Percentiles rank a stretch among this genome's conserved stretches.
Conservation (phyloP, 148 eudicot species). For the Silene latifolia region DNA sequence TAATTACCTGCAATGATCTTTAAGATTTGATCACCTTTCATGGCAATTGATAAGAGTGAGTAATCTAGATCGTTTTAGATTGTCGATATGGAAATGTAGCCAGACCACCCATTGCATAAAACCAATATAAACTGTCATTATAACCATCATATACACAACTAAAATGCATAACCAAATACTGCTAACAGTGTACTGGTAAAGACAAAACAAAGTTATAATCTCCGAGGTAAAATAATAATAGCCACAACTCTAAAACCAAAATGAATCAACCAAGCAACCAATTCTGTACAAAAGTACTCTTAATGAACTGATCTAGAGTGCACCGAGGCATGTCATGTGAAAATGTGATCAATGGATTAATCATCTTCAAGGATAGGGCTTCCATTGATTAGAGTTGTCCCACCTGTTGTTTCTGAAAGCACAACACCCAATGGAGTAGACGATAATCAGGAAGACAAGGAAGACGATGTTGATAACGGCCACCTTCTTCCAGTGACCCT, state of each 20-base stretch:
- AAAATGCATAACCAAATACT: slow-evolving; percentile 1
- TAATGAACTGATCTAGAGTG: background rate
- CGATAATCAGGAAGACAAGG: slow-evolving; percentile 66
- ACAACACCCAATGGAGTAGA: slow-evolving; percentile 82
- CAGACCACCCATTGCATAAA: background rate
- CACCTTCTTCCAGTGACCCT: slow-evolving; percentile 84
- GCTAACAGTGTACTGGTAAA: slow-evolving; percentile 5
- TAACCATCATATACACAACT: slow-evolving; percentile 11
- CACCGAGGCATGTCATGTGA: background rate
- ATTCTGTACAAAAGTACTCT: slow-evolving; percentile 20
- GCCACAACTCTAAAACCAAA: background rate
- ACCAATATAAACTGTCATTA: slow-evolving; percentile 7
- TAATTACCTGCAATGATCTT: no score
- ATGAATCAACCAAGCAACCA: slow-evolving; percentile 8
- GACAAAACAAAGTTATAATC: background rate
- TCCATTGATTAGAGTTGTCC: slow-evolving; percentile 42
- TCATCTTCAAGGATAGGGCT: slow-evolving; percentile 44
- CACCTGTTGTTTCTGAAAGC: slow-evolving; percentile 90
- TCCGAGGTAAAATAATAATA: background rate
- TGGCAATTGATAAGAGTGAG: no score
- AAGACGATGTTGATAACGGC: slow-evolving; percentile 69
- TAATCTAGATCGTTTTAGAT: no score
- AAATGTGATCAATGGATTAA: background rate
- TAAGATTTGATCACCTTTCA: no score
- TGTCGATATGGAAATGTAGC: background rate